A percentile compares a stretch with the other conserved stretches of the same genome.
These are phyloP conservation scores for Mortierella sp. DNA, from an alignment of 371 early-diverging fungal species.

Conservation along the genomic window DNA sequence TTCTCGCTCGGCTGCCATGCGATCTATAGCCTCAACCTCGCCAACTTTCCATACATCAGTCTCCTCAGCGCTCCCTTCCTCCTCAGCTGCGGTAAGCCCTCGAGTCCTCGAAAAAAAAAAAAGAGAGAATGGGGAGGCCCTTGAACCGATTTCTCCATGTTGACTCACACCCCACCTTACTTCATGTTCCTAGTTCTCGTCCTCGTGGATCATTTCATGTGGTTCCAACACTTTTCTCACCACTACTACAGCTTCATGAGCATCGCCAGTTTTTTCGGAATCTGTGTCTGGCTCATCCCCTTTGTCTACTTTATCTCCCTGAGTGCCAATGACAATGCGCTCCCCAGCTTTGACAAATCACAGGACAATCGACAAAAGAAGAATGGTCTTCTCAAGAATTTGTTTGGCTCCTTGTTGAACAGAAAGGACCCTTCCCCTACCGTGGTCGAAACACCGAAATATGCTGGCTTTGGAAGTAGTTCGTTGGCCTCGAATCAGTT, in stretches of 20 bases:
- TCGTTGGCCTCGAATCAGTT: constrained; percentile 9
- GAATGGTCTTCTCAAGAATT: constrained; percentile 42
- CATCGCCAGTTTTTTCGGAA: constrained; percentile 87
- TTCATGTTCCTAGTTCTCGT: constrained; percentile 68
- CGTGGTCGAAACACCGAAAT: constrained; percentile 41
- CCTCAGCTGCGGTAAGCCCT: constrained; percentile 69
- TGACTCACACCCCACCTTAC: no score
- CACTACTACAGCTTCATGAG: constrained; percentile 77
- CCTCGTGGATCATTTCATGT: constrained; percentile 82
- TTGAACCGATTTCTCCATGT: no score
- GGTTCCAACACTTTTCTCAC: constrained; percentile 85
- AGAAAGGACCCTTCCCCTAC: constrained; percentile 37
- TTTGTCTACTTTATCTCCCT: constrained; percentile 88
- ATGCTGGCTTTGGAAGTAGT: constrained; percentile 39
- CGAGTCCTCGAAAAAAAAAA: not conserved
- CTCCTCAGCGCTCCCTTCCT: constrained; percentile 72
- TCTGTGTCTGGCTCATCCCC: constrained; percentile 89
- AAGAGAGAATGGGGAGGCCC: no score
- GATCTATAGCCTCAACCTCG: constrained; percentile 75
- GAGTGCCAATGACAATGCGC: constrained; percentile 85
- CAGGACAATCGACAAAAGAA: constrained; percentile 34
- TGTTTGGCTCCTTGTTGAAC: constrained; percentile 49
- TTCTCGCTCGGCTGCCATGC: constrained; percentile 78
- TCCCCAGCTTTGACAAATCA: constrained; percentile 70
- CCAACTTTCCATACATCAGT: constrained; percentile 79